A percentile compares a stretch with the other conserved stretches of the same genome.
Evolutionary conservation across 2,329 filamentous ascomycete species (phyloP).

Genomic region (Fusarium ambrosium): DNA sequence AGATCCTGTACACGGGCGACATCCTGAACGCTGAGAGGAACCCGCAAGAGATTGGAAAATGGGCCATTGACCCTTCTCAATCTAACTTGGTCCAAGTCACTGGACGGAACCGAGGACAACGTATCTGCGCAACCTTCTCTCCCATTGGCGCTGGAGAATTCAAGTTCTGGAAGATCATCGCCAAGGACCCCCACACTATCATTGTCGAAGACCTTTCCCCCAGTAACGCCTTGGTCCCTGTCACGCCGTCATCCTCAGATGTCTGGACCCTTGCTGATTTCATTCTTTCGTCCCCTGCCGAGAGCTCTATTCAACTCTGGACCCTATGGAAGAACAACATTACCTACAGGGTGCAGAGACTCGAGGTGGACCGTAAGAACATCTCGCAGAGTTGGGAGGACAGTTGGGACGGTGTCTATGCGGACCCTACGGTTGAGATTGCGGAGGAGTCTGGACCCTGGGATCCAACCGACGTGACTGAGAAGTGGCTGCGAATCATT

Average conservation of each 20-base stretch:
- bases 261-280: slow-evolving; percentile 88
- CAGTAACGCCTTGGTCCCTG: slow-evolving; percentile 70
- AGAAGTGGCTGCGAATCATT: slow-evolving; percentile 89
- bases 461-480: slow-evolving; percentile 78
- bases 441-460: slow-evolving; percentile 71
- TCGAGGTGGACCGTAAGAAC: slow-evolving; percentile 79
- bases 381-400: slow-evolving; percentile 72
- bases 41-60: slow-evolving; percentile 77
- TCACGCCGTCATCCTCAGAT: slow-evolving; percentile 77
- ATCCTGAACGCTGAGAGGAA: slow-evolving; percentile 77
- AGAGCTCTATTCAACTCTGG: slow-evolving; percentile 75
- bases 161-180: slow-evolving; percentile 88
- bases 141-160: slow-evolving; percentile 90
- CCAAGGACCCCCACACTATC: slow-evolving; percentile 73
- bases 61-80: slow-evolving; percentile 84
- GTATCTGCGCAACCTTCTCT: slow-evolving; percentile 83
- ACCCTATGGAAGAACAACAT: slow-evolving; percentile 88
- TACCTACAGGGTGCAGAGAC: slow-evolving; percentile 78
- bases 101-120: slow-evolving; percentile 65
- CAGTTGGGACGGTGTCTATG: slow-evolving; percentile 78
- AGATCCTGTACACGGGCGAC: slow-evolving; percentile 82
- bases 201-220: slow-evolving; percentile 81
- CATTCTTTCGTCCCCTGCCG: slow-evolving; percentile 68
- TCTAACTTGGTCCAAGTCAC: slow-evolving; percentile 82
- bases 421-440: slow-evolving; percentile 68